Conservation (phyloP, 345 rosid genomes). For the Excoecaria cochinchinensis region DNA sequence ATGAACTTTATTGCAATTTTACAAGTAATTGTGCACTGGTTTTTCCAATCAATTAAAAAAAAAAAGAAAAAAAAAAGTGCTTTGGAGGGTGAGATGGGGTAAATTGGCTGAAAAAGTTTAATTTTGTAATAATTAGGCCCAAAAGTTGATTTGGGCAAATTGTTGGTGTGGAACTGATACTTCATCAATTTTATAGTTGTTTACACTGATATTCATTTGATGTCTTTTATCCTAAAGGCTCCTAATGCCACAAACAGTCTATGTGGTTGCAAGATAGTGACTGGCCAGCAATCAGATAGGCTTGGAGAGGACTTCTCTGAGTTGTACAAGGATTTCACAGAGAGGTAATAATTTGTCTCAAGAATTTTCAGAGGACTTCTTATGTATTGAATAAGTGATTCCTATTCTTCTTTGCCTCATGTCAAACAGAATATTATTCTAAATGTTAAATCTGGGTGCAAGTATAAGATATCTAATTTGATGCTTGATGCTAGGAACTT, state of each 20-base stretch:
- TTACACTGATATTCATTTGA: conserved; percentile 24
- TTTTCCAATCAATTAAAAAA: too few relatives aligned
- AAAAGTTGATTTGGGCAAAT: too few relatives aligned
- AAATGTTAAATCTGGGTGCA: background rate
- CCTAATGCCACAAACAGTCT: conserved; percentile 96
- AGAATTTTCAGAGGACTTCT: background rate
- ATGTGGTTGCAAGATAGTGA: conserved; percentile 95
- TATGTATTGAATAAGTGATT: background rate
- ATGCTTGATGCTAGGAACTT: background rate
- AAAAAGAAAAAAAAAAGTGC: too few relatives aligned
- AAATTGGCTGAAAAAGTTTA: too few relatives aligned
- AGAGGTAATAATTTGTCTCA: conserved; percentile 46
- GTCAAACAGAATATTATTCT: background rate
- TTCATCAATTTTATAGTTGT: background rate
- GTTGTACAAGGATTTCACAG: conserved; percentile 74
- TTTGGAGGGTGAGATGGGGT: too few relatives aligned
- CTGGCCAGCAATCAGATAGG: conserved; percentile 96
- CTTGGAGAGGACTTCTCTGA: conserved; percentile 97
- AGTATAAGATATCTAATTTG: background rate
- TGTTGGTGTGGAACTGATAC: too few relatives aligned
- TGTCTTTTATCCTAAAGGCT: conserved; percentile 49
- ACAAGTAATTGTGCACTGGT: too few relatives aligned
- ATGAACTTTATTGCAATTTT: too few relatives aligned
- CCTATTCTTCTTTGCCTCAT: background rate
- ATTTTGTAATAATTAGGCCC: too few relatives aligned